Conservation (phyloP, 1,284 basidiomycete species). For the Ustilago loliicola region DNA sequence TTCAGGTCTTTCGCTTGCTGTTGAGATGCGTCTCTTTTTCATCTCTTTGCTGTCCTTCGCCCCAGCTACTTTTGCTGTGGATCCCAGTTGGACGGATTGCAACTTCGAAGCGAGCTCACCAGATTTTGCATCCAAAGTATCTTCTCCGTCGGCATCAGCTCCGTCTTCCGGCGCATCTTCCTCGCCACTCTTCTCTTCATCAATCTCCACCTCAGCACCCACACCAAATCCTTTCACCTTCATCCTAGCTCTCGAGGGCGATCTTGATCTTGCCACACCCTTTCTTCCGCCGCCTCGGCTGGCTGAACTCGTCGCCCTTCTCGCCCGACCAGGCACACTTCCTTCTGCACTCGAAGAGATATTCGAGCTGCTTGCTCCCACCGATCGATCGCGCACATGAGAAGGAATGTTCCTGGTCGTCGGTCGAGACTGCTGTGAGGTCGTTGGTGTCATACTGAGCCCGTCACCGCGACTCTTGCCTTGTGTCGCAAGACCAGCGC, state of each 20-base stretch:
- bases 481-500: background rate
- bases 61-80: background rate
- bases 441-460: slow-evolving; percentile 42
- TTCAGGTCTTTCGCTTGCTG: slow-evolving; percentile 46
- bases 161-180: slow-evolving; percentile 73
- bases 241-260: slow-evolving; percentile 43
- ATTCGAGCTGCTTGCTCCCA: slow-evolving; percentile 14
- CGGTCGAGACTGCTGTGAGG: slow-evolving; percentile 32
- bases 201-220: slow-evolving; percentile 56
- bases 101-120: slow-evolving; percentile 11
- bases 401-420: slow-evolving; percentile 30
- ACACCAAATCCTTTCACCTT: slow-evolving; percentile 52
- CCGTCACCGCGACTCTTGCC: slow-evolving; percentile 20
- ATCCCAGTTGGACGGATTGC: slow-evolving; percentile 2
- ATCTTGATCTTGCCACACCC: slow-evolving; percentile 22
- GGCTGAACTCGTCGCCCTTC: slow-evolving; percentile 27
- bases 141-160: slow-evolving; percentile 53
- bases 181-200: slow-evolving; percentile 46
- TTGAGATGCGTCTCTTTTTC: slow-evolving; percentile 33
- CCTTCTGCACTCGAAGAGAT: slow-evolving; percentile 40
- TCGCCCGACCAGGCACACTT: slow-evolving; percentile 27
- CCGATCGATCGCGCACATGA: slow-evolving; percentile 29
- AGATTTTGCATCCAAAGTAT: background rate
- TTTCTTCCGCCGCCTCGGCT: slow-evolving; percentile 11
- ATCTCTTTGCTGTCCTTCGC: slow-evolving; percentile 19